A percentile compares a stretch with the other conserved stretches of the same genome.
Conservation (phyloP, 495 filamentous ascomycete species). For the Penicillium parvum region DNA sequence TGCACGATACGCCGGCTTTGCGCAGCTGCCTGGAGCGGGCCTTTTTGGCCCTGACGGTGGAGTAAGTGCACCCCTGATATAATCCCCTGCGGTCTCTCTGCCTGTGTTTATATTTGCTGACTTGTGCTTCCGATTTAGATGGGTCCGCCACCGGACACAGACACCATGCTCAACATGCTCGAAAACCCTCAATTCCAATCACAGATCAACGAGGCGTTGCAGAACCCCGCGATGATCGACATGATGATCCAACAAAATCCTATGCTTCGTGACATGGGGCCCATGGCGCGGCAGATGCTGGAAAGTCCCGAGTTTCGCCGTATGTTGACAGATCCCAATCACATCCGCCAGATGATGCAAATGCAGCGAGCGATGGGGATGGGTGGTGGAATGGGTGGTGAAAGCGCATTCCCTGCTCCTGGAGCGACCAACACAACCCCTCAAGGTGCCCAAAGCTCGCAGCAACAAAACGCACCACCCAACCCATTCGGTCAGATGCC, state of each 20-base stretch:
- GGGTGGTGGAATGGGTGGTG: constrained; percentile 46
- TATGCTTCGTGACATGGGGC: constrained; percentile 76
- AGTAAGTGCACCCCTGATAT: constrained; percentile 54
- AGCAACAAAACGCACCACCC: constrained; percentile 35
- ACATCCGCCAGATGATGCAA: constrained; percentile 70
- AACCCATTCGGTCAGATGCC: constrained; percentile 37
- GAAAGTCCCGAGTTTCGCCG: constrained; percentile 80
- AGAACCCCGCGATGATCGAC: constrained; percentile 87
- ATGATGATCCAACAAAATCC: constrained; percentile 89
- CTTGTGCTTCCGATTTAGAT: constrained; percentile 53
- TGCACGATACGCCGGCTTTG: constrained; percentile 88
- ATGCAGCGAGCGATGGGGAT: constrained; percentile 68
- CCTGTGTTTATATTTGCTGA: constrained; percentile 17
- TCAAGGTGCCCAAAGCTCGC: constrained; percentile 34
- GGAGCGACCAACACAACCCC: constrained; percentile 74
- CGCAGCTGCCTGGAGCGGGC: constrained; percentile 78
- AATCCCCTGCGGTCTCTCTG: not conserved
- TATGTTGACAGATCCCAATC: constrained; percentile 93
- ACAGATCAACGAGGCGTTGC: constrained; percentile 86
- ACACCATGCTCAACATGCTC: constrained; percentile 78
- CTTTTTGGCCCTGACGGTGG: constrained; percentile 97
- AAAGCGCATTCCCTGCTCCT: constrained; percentile 74
- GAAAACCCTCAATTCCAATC: constrained; percentile 78
- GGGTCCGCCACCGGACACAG: constrained; percentile 78
- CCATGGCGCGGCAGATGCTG: constrained; percentile 76